phyloP scores from a whole-genome alignment of 2,329 filamentous ascomycete genomes.

The Gaeumannomyces sp. region DNA sequence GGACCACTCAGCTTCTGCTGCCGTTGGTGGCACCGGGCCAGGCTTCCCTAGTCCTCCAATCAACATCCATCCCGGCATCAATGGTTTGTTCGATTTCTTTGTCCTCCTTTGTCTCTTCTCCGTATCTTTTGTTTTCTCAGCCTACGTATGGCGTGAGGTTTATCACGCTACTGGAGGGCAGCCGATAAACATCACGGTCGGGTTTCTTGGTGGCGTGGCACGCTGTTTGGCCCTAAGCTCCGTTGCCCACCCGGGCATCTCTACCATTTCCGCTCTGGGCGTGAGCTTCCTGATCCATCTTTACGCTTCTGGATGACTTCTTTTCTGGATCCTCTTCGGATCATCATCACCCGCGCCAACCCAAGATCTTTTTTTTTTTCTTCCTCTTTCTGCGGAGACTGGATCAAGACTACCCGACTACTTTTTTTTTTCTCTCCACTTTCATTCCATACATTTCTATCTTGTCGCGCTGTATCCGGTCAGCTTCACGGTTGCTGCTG shows the following conservation, averaged over 20 bases:
- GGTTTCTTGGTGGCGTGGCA: too few relatives aligned
- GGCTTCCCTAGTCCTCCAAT: background rate
- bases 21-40: background rate
- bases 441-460: background rate
- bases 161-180: background rate
- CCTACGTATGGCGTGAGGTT: background rate
- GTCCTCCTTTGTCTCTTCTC: background rate
- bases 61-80: background rate
- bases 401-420: too few relatives aligned
- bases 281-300: too few relatives aligned
- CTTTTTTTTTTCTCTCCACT: background rate
- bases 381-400: too few relatives aligned
- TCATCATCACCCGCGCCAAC: too few relatives aligned
- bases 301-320: too few relatives aligned
- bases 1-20: background rate
- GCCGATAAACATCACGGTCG: background rate
- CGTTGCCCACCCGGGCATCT: background rate
- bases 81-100: background rate
- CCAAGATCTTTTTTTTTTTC: background rate
- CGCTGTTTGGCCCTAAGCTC: background rate
- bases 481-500: background rate
- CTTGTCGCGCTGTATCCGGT: background rate
- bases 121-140: background rate
- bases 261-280: background rate
- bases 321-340: too few relatives aligned